Evolutionary conservation across 352 stramenopile species (phyloP).

Genomic region (Phytopythium boreale): DNA sequence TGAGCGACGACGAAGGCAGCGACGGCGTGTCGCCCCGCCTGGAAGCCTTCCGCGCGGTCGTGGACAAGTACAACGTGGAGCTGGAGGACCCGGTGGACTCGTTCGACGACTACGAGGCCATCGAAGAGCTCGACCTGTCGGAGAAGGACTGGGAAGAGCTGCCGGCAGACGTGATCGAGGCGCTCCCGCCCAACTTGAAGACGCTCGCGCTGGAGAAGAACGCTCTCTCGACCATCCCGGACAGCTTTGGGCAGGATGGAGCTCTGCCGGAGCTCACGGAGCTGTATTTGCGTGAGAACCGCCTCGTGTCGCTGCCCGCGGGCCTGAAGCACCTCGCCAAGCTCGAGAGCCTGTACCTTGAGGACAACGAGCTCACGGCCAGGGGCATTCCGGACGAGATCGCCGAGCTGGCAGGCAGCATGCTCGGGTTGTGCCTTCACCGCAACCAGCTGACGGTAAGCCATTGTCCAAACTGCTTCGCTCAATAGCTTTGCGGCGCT

Average conservation of each 20-base stretch:
- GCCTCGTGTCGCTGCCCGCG: constrained; percentile 46
- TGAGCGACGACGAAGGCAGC: constrained; percentile 47
- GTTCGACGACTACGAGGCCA: constrained; percentile 52
- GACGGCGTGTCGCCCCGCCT: constrained; percentile 27
- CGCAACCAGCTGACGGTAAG: constrained; percentile 72
- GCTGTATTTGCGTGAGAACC: constrained; percentile 83
- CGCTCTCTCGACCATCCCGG: constrained; percentile 41
- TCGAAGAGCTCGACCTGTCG: constrained; percentile 83
- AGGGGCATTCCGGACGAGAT: constrained; percentile 58
- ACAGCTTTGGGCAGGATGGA: constrained; percentile 41
- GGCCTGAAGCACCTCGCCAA: constrained; percentile 50
- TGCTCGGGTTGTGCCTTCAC: constrained; percentile 77
- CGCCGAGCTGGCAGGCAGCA: constrained; percentile 27
- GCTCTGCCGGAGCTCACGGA: constrained; percentile 44
- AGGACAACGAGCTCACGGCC: constrained; percentile 78
- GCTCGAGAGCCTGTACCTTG: constrained; percentile 82
- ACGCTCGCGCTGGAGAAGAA: constrained; percentile 85
- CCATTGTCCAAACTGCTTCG: not conserved
- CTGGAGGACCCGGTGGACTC: constrained; percentile 65
- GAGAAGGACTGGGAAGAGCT: constrained; percentile 69
- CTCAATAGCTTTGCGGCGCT: constrained; percentile 2
- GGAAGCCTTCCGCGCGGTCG: constrained; percentile 47
- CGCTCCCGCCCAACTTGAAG: constrained; percentile 59
- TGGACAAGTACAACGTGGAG: constrained; percentile 71
- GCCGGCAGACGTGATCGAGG: constrained; percentile 44